Conservation (phyloP, 805 yeast species). For the Starmerella floricola region DNA sequence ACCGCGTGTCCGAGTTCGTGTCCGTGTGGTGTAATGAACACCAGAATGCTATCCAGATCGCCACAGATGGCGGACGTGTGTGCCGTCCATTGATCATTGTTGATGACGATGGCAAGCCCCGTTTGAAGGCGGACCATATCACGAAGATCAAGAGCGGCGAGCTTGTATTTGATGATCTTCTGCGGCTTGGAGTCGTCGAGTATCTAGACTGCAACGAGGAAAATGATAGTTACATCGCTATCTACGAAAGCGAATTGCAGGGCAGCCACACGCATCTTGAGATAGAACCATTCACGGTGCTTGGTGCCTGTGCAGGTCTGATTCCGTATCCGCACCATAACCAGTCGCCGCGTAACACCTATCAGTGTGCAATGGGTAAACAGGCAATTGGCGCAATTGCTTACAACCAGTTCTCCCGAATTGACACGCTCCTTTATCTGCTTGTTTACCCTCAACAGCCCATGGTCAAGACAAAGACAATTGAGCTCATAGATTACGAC, state of each 20-base stretch:
- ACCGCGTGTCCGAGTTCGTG: conserved; percentile 78
- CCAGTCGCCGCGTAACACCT: conserved; percentile 85
- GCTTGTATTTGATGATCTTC: conserved; percentile 83
- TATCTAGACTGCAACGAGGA: conserved; percentile 96
- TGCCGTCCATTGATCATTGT: conserved; percentile 93
- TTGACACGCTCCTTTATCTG: conserved; percentile 81
- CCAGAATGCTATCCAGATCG: conserved; percentile 88
- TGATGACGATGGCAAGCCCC: conserved; percentile 48
- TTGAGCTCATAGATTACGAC: conserved; percentile 89
- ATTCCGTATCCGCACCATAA: conserved; percentile 89
- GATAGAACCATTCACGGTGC: conserved; percentile 85
- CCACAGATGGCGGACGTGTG: conserved; percentile 97
- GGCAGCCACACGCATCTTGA: conserved; percentile 67
- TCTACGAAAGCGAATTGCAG: conserved; percentile 59
- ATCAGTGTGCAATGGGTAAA: conserved; percentile 95
- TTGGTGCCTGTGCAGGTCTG: conserved; percentile 87
- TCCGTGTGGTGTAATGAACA: conserved; percentile 83
- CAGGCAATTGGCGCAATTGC: conserved; percentile 99
- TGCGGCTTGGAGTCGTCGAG: conserved; percentile 77
- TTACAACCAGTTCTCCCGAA: conserved; percentile 89
- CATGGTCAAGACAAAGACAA: conserved; percentile 95
- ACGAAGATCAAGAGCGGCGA: conserved; percentile 49
- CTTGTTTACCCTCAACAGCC: conserved; percentile 99
- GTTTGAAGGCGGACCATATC: conserved; percentile 63
- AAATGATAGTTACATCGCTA: conserved; percentile 83